Conservation (phyloP, 345 rosid species). For the Mercurialis annua region DNA sequence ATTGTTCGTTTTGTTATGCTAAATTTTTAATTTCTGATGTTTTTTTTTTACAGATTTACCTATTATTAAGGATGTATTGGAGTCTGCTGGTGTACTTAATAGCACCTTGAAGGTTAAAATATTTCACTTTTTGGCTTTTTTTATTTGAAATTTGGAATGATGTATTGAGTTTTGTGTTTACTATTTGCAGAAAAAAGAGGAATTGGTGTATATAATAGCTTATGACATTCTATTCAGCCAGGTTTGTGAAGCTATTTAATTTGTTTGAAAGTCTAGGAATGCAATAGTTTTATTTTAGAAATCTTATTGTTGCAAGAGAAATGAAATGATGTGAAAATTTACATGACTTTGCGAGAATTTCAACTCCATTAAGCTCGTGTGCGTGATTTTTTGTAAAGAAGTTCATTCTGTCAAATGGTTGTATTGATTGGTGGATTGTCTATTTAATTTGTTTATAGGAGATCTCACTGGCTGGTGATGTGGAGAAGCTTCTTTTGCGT, state of each 20-base stretch:
- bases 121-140: neutral
- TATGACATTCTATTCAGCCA: constrained; percentile 78
- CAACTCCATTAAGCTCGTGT: too few relatives aligned
- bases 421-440: neutral
- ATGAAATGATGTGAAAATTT: too few relatives aligned
- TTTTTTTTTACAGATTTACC: constrained; percentile 44
- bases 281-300: too few relatives aligned
- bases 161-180: neutral
- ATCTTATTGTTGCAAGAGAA: too few relatives aligned
- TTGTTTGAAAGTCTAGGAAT: too few relatives aligned
- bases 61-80: constrained; percentile 68
- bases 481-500: constrained; percentile 63
- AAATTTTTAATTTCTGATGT: neutral
- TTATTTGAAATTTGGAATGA: neutral
- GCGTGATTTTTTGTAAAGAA: too few relatives aligned
- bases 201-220: constrained; percentile 58
- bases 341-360: too few relatives aligned
- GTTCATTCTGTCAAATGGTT: too few relatives aligned
- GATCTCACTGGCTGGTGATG: constrained; percentile 47
- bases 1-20: neutral
- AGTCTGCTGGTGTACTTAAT: constrained; percentile 49
- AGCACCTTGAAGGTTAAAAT: constrained; percentile 71
- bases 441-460: constrained; percentile 43
- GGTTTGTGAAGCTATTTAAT: too few relatives aligned
- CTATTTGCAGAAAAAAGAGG: constrained; percentile 66